Evolutionary conservation across 2,329 filamentous ascomycete genomes (phyloP).

Genomic region (Atkinsonella texensis): DNA sequence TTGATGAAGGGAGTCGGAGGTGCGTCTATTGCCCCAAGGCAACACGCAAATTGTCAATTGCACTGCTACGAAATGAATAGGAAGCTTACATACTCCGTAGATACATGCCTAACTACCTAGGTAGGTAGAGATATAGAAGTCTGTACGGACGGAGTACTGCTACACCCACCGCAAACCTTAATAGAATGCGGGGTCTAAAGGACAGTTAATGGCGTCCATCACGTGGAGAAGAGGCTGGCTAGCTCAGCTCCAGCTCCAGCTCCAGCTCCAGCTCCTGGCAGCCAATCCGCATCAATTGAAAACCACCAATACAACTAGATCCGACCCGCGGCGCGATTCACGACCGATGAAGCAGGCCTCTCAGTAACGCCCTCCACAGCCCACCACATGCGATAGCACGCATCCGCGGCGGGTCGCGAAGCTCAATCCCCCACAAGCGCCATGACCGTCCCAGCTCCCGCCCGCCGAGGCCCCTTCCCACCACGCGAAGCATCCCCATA

Average conservation of each 20-base stretch:
- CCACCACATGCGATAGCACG: background rate
- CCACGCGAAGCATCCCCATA: constrained; percentile 19
- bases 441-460: constrained; percentile 6
- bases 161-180: too few species aligned
- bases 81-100: too few species aligned
- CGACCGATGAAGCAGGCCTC: too few species aligned
- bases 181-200: too few species aligned
- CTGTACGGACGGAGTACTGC: too few species aligned
- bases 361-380: background rate
- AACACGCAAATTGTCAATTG: too few species aligned
- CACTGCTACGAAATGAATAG: too few species aligned
- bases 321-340: background rate
- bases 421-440: background rate
- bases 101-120: too few species aligned
- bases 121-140: too few species aligned
- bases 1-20: too few species aligned
- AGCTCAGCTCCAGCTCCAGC: background rate
- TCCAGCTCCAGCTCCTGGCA: background rate
- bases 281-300: background rate
- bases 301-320: background rate
- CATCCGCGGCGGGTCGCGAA: background rate
- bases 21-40: too few species aligned
- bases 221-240: background rate
- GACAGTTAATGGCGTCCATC: background rate
- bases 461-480: constrained; percentile 11